Conservation (phyloP, 768 basidiomycete genomes). For the Panaeolus cyanescens region DNA sequence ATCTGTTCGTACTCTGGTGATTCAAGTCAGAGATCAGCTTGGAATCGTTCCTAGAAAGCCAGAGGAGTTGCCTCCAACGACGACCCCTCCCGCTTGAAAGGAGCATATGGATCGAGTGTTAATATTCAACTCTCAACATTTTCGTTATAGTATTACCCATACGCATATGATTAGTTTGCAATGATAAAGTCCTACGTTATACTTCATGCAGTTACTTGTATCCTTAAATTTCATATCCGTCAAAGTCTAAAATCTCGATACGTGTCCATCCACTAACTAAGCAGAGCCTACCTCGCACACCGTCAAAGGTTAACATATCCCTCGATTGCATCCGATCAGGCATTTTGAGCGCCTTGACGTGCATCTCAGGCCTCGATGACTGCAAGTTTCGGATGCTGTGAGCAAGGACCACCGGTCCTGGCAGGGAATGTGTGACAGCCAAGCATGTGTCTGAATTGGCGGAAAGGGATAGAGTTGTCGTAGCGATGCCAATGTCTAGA, state of each 20-base stretch:
- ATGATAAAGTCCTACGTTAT: too few relatives aligned
- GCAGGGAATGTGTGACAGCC: constrained; percentile 23
- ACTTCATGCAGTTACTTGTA: neutral
- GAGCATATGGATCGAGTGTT: neutral
- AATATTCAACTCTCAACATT: too few relatives aligned
- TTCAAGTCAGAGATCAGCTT: constrained; percentile 36
- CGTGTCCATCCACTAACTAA: constrained; percentile 21
- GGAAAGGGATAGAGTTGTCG: constrained; percentile 14
- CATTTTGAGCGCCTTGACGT: constrained; percentile 16
- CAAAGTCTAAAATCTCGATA: constrained; percentile 24
- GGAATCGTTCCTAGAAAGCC: constrained; percentile 11
- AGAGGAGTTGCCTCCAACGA: neutral
- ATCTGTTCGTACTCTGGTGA: constrained; percentile 36
- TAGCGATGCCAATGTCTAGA: constrained; percentile 20
- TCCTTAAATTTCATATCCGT: neutral
- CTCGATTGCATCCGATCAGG: constrained; percentile 20
- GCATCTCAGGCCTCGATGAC: constrained; percentile 14
- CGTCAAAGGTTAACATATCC: constrained; percentile 23
- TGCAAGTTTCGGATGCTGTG: constrained; percentile 17
- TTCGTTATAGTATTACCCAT: too few relatives aligned
- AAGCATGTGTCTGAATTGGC: constrained; percentile 15
- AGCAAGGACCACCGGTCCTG: constrained; percentile 19
- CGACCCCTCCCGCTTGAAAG: neutral
- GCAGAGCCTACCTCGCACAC: constrained; percentile 23
- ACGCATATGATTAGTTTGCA: too few relatives aligned